Evolutionary conservation across 2,329 filamentous ascomycete species (phyloP).

Genomic region (Nemania diffusa): DNA sequence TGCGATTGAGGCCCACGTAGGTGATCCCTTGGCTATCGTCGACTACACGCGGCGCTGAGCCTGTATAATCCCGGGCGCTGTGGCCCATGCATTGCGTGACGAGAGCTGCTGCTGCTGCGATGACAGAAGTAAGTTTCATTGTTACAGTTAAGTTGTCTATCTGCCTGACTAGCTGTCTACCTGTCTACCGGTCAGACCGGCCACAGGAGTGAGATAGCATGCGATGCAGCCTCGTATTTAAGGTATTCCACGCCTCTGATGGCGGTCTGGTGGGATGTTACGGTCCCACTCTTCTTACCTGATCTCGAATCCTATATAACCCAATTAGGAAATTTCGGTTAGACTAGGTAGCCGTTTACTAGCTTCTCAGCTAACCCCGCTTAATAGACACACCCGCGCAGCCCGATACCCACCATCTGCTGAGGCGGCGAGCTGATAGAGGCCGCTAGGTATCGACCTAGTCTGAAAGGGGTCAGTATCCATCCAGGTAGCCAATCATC

Average conservation of each 20-base stretch:
- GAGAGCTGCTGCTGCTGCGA: constrained; percentile 8
- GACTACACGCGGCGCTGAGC: constrained; percentile 23
- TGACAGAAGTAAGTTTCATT: constrained; percentile 17
- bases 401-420: too few species aligned
- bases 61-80: neutral
- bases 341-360: neutral
- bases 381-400: too few species aligned
- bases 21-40: constrained; percentile 47
- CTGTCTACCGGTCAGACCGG: neutral
- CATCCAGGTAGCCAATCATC: neutral
- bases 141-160: constrained; percentile 2
- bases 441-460: neutral
- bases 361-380: neutral
- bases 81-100: neutral
- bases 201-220: neutral
- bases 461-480: neutral
- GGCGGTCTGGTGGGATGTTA: neutral
- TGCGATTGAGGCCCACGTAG: constrained; percentile 56
- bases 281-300: neutral
- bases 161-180: neutral
- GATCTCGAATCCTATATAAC: neutral
- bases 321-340: neutral
- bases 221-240: neutral
- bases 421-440: neutral
- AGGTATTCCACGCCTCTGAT: neutral